Base-by-base conservation (phyloP, 495 filamentous ascomycete species). In the Aspergillus indologenus region DNA sequence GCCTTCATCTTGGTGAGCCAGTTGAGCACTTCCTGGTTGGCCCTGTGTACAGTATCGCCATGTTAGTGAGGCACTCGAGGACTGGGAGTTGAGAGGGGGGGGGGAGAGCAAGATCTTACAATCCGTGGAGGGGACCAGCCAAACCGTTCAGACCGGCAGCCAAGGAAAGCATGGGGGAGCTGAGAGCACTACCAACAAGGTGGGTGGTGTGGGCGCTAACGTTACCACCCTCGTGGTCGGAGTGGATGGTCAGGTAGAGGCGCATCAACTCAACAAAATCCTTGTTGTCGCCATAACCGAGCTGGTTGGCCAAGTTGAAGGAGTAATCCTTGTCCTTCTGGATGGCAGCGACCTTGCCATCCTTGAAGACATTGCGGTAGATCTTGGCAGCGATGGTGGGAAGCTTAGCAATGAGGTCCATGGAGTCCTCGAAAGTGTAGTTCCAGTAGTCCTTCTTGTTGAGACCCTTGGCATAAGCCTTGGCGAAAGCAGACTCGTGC, bases 1-100 rank as follows among this genome's bases (percentile, higher is more conserved):
- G 90, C 89, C 91, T 98, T 97, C 95, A 98, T 98, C 86, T 96
- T 87, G 63, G 88, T 90, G 68, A 98, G 88, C 95, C 95, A 98
- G 81, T 91, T 91, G 61, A 98, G 86, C 62, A 98, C 94, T 79
- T 98, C 94, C 81, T 98, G 94, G 85, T 98, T 98, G 74, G 94
- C 94, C 67, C 80, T 83, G 15, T 59, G 15, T 59, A 54, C 20
- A 56, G 46, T 44, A 24, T 51, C 14, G 4, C 56, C 2, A 47
- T 48, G 53, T 70, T 65, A 75, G 64, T 59, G 9, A 46, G 14
- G 29, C 21, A 14, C 14, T 15, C 59, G 56, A 17, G 15, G 26
- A 6, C 6, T 21, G 8, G 4, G 0, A 47, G 34, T 21, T n/a
- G 26, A 5, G 21, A 24, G 29, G 22, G 44, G 12, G 12, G 8